Conservation (phyloP, 2,329 filamentous ascomycete genomes). For the Fusarium sp. region DNA sequence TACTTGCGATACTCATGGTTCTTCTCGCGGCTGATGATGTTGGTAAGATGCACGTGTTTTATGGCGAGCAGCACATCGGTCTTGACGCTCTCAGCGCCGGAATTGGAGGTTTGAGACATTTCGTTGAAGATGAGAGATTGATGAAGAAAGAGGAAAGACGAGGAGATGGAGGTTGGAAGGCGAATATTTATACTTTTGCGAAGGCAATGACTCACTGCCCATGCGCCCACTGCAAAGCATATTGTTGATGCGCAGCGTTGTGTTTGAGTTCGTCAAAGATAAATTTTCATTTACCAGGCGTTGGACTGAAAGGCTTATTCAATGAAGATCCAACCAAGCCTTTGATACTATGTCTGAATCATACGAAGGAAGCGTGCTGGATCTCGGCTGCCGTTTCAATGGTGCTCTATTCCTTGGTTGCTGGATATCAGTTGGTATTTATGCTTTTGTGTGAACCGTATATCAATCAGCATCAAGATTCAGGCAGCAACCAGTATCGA, state of each 20-base stretch:
- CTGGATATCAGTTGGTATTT: not conserved
- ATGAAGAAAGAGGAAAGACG: not conserved
- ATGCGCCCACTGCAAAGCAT: too few species aligned
- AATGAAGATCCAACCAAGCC: not conserved
- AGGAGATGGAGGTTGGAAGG: accelerated
- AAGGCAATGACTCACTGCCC: not conserved
- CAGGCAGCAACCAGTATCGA: not conserved
- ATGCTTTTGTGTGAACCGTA: too few species aligned
- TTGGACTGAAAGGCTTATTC: not conserved
- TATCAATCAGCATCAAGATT: too few species aligned
- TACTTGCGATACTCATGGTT: slow-evolving; percentile 48
- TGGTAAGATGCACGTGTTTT: slow-evolving; percentile 33
- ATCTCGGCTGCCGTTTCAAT: too few species aligned
- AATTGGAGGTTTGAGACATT: not conserved
- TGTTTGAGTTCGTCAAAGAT: too few species aligned
- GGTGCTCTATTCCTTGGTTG: too few species aligned
- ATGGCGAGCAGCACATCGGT: slow-evolving; percentile 44
- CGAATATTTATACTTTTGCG: not conserved
- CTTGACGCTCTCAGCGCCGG: not conserved
- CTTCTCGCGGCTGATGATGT: slow-evolving; percentile 41
- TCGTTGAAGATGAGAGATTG: not conserved
- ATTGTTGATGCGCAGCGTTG: too few species aligned
- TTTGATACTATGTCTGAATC: not conserved
- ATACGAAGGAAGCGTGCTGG: accelerated
- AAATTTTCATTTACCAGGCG: not conserved